Evolutionary conservation across 495 filamentous ascomycete species (phyloP), one percentile per base, ranked within the genome.

Genomic region (Hypoxylon perforatum): DNA sequence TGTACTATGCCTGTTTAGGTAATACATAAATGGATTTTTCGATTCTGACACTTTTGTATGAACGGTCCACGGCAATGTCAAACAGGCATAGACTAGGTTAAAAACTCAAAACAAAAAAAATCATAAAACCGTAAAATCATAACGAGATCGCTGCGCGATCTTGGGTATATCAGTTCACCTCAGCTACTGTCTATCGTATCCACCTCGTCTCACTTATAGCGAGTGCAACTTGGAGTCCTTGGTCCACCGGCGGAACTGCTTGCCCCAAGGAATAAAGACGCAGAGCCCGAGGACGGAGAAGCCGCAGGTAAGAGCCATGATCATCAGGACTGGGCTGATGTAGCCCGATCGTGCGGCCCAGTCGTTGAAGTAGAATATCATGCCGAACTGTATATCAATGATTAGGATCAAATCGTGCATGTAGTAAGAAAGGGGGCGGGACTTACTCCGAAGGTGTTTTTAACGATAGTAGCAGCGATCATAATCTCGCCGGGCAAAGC

Each of bases 401-500:
- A 21, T 61, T 36, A 65, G 28, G 10, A 51, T 54, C 12, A 4
- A 38, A 4, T 4, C 10, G 14, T 35, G 30, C 30, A 11, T 11
- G 35, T 3, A 11, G 12, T 38, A 38, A 9, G 22, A 22, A 23
- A 18, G 39, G 19, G 25, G 46, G 52, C 15, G 14, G n/a, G 0
- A 73, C 73, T 69, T 67, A 79, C 65, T 8, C 75, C 79, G 45
- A 83, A 83, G 0, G 84, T 70, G 47, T 88, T 87, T 74, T 87
- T 88, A 57, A 84, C 79, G 35, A 87, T 83, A 0, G 85, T 87
- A 50, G 84, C 83, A 36, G 79, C 72, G 3, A 87, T 81, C 74
- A 87, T 84, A 51, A 88, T 82, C 46, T 83, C 81, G n/a, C 86
- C 86, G 0, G 84, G 75, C 5, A 88, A 76, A 10, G 85, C 79